phyloP scores from a whole-genome alignment of 2,329 filamentous ascomycete species.

The Uncinocarpus reesii region DNA sequence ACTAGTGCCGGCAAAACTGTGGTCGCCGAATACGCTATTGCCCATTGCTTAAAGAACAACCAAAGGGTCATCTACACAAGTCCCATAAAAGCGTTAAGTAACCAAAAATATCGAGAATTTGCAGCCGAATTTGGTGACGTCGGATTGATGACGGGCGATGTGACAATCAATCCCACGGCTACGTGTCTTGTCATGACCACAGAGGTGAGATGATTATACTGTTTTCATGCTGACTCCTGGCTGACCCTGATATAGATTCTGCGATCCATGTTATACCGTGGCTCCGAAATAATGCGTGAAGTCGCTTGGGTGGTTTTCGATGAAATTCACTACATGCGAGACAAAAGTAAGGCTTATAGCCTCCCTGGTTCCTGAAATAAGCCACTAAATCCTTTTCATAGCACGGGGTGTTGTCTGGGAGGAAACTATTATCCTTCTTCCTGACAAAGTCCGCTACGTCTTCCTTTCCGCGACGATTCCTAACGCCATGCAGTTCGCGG shows the following conservation, averaged over 20 bases:
- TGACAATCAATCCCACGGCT: slow-evolving; percentile 96
- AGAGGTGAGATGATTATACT: slow-evolving; percentile 49
- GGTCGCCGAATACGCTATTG: slow-evolving; percentile 95
- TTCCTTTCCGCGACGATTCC: slow-evolving; percentile 97
- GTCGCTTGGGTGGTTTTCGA: slow-evolving; percentile 98
- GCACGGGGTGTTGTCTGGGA: slow-evolving; percentile 95
- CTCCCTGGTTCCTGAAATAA: background rate
- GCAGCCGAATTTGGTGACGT: slow-evolving; percentile 92
- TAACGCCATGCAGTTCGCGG: slow-evolving; percentile 97
- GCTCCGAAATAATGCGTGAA: slow-evolving; percentile 98
- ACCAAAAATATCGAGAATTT: slow-evolving; percentile 98
- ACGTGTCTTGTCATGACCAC: slow-evolving; percentile 99
- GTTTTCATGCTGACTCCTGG: no score
- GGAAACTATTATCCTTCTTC: slow-evolving; percentile 94
- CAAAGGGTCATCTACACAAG: slow-evolving; percentile 98
- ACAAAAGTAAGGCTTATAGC: slow-evolving; percentile 49
- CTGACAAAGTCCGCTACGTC: slow-evolving; percentile 97
- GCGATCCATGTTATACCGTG: slow-evolving; percentile 93
- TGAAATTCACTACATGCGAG: slow-evolving; percentile 96
- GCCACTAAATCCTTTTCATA: slow-evolving; percentile 20
- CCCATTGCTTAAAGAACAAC: slow-evolving; percentile 92
- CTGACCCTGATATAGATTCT: slow-evolving; percentile 53
- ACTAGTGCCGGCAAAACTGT: slow-evolving; percentile 98
- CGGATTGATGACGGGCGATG: slow-evolving; percentile 96
- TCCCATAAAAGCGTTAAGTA: slow-evolving; percentile 96